phyloP scores from a whole-genome alignment of 176 grass and related monocot genomes.

The Thalia dealbata region DNA sequence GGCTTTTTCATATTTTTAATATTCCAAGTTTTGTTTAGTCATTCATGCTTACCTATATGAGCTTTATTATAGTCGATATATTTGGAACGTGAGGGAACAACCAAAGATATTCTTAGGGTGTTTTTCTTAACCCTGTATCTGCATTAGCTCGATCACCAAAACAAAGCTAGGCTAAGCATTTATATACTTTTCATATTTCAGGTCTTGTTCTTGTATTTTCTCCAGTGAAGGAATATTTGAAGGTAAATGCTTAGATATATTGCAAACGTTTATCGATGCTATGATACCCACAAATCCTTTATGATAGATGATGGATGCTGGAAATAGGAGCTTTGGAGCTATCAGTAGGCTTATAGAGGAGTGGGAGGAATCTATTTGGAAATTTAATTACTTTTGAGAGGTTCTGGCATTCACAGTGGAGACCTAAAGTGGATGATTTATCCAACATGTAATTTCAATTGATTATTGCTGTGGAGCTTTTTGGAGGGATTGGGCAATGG shows the following conservation, averaged over 20 bases:
- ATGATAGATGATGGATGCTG: conserved; percentile 24
- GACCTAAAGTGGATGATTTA: conserved; percentile 17
- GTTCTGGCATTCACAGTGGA: conserved; percentile 24
- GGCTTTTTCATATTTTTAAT: neutral
- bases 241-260: conserved; percentile 22
- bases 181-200: conserved; percentile 1
- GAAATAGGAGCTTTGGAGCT: conserved; percentile 24
- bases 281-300: conserved; percentile 16
- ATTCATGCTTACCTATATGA: neutral
- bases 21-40: neutral
- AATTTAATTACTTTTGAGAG: conserved; percentile 8
- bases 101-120: too few species aligned
- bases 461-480: conserved; percentile 21
- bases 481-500: conserved; percentile 19
- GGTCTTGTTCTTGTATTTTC: conserved; percentile 5
- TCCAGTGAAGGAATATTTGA: neutral
- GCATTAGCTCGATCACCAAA: neutral
- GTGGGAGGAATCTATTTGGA: conserved; percentile 22
- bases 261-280: neutral
- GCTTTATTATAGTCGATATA: neutral
- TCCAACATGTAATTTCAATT: conserved; percentile 14
- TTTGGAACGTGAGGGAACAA: neutral
- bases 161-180: neutral
- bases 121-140: neutral
- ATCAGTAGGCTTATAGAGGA: conserved; percentile 18